Base-by-base conservation (phyloP, 2,329 filamentous ascomycete species). In the Arachnomyces sp. region DNA sequence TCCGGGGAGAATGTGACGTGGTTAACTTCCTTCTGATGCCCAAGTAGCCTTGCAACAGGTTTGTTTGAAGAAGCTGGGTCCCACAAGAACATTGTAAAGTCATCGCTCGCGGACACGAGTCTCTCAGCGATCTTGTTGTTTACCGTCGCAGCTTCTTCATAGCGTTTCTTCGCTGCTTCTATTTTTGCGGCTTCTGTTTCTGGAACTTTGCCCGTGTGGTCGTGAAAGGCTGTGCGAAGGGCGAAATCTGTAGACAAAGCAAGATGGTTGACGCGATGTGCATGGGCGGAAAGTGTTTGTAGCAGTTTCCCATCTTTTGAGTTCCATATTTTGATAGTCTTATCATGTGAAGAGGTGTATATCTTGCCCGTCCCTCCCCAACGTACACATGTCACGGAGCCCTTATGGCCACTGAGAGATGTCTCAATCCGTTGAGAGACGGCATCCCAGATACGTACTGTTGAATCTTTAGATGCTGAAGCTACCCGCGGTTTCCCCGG, bases 41-140 rank as follows among this genome's bases (percentile, higher is more conserved):
- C 92, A n/a, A 87, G 66, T 65, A 96, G 76, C 28, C 88, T 74
- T n/a, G 85, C 83, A 3, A 96, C 70, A 1, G 90, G 89, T 60
- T 96, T 95, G 6, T 73, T 84, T 3, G 82, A 81, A 32, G 71
- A 73, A 7, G 80, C 72, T 0, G 89, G 89, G 44, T 93, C 85
- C 90, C 90, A 98, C 6, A 98, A 74, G 59, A 88, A 94, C 76
- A 98, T 90, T 4, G 89, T 94, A 61, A 89, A 94, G 61, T 98
- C 92, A 57, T 96, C 92, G 49, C 83, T 90, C 2, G 90, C 92
- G 7, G 88, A 93, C 2, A 94, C 84, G 3, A 96, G 67, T 18
- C 85, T 77, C 67, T 98, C 92, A 1, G 84, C 79, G 15, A 94
- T 72, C 55, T 81, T 78, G 17, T 84, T 84, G 48, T 82, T 77